These are phyloP conservation scores for Citropsis articulata DNA, from an alignment of 345 rosid species.

Conservation along the genomic window DNA sequence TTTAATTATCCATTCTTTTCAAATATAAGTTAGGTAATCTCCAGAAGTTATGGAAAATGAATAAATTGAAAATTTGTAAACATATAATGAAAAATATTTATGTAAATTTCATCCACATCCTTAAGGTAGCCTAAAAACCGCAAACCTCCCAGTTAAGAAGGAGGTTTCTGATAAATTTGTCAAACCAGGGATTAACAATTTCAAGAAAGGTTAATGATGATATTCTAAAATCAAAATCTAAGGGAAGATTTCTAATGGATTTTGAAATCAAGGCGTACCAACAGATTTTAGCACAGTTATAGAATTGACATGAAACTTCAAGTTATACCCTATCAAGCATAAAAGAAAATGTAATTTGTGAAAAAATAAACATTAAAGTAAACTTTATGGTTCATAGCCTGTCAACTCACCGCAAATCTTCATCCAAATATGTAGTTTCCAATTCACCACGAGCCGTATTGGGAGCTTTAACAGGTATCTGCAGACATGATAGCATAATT, in stretches of 20 bases:
- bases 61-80: too few species aligned
- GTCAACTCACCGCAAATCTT: constrained; percentile 34
- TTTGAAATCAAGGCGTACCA: too few species aligned
- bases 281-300: too few species aligned
- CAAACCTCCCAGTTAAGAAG: not conserved
- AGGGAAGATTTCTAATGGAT: not conserved
- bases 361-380: not conserved
- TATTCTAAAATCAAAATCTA: not conserved
- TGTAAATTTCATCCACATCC: not conserved
- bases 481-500: not conserved
- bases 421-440: constrained; percentile 46
- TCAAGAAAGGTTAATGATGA: not conserved
- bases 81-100: not conserved
- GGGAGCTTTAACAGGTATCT: constrained; percentile 34
- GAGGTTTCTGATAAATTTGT: not conserved
- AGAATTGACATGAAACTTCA: not conserved
- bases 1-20: not conserved
- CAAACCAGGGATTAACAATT: too few species aligned
- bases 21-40: too few species aligned
- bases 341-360: not conserved
- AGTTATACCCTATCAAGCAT: not conserved
- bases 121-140: not conserved
- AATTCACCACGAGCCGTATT: constrained; percentile 44
- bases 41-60: not conserved
- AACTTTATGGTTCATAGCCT: not conserved